Evolutionary conservation across 1,284 basidiomycete species (phyloP).

Genomic region (Cutaneotrichosporon daszewskae): DNA sequence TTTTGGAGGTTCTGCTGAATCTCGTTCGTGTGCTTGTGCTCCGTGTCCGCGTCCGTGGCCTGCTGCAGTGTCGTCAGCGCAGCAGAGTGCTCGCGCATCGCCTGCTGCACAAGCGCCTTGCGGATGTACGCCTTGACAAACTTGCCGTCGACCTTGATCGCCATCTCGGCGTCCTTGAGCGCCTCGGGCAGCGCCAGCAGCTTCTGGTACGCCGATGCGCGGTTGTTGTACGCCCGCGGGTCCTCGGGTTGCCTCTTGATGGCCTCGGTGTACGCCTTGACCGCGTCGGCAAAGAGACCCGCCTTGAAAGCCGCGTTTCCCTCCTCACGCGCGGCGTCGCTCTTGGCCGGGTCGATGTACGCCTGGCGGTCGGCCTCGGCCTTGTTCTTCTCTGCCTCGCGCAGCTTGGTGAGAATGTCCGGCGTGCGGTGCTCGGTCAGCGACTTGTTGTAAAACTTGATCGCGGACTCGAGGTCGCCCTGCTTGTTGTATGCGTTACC

Average conservation of each 20-base stretch:
- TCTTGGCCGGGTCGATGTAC: conserved; percentile 84
- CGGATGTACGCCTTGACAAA: conserved; percentile 97
- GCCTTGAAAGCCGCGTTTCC: conserved; percentile 89
- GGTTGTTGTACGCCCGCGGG: conserved; percentile 91
- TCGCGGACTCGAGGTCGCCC: conserved; percentile 68
- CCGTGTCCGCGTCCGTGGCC: conserved; percentile 68
- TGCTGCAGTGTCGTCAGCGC: conserved; percentile 72
- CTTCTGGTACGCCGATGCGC: conserved; percentile 94
- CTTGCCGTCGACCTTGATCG: conserved; percentile 82
- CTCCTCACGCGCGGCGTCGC: conserved; percentile 78
- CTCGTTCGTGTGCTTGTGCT: conserved; percentile 72
- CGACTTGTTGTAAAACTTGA: conserved; percentile 86
- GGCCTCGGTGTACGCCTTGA: conserved; percentile 88
- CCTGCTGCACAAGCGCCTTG: conserved; percentile 77
- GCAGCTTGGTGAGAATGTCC: conserved; percentile 84
- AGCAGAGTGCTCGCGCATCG: conserved; percentile 88
- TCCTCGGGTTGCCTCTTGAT: conserved; percentile 93
- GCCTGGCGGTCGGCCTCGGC: conserved; percentile 71
- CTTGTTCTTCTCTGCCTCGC: conserved; percentile 71
- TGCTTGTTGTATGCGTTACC: conserved; percentile 82
- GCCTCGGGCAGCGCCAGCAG: conserved; percentile 90
- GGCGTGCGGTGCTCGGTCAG: conserved; percentile 96
- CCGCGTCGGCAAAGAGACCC: conserved; percentile 85
- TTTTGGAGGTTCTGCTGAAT: conserved; percentile 73
- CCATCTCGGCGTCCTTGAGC: conserved; percentile 88